A percentile compares a stretch with the other conserved stretches of the same genome.
phyloP scores from a whole-genome alignment of 129 eudicot species.

The Tagetes erecta region DNA sequence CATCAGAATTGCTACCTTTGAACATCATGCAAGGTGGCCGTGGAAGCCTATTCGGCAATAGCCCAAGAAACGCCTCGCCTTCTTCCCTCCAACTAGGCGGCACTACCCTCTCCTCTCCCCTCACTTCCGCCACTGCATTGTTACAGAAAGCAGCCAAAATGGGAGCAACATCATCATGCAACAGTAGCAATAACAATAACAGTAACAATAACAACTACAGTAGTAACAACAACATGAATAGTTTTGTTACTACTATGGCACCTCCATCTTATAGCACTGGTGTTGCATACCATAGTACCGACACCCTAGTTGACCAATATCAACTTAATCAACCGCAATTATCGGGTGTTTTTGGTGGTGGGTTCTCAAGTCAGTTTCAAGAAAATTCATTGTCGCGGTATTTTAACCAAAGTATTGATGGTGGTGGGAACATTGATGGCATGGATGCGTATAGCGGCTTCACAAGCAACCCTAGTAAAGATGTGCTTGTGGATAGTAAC shows the following conservation, averaged over 20 bases:
- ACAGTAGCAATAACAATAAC: constrained; percentile 23
- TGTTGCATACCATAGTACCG: constrained; percentile 20
- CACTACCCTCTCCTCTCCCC: constrained; percentile 28
- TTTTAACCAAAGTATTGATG: constrained; percentile 31
- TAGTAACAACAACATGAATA: constrained; percentile 20
- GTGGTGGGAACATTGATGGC: constrained; percentile 25
- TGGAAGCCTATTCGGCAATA: constrained; percentile 27
- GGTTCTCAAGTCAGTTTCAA: constrained; percentile 38
- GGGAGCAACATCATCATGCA: constrained; percentile 43
- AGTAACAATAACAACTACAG: not conserved
- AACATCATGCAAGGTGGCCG: constrained; percentile 34
- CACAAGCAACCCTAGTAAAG: constrained; percentile 24
- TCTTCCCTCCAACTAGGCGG: constrained; percentile 37
- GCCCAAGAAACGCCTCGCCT: constrained; percentile 31
- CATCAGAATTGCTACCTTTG: constrained; percentile 33
- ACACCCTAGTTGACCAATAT: constrained; percentile 28
- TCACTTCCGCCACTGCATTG: constrained; percentile 45
- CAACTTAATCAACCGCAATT: constrained; percentile 37
- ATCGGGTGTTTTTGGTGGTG: constrained; percentile 30
- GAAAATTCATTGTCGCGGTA: constrained; percentile 30
- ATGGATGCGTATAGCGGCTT: constrained; percentile 28
- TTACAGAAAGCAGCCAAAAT: constrained; percentile 49
- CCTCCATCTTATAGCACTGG: constrained; percentile 26
- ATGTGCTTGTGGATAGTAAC: constrained; percentile 14
- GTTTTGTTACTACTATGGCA: constrained; percentile 43